Percentiles rank a stretch among this genome's conserved stretches.
These are phyloP conservation scores for Barbatosphaeria neglecta DNA, from an alignment of 495 filamentous ascomycete species.

Conservation along the genomic window DNA sequence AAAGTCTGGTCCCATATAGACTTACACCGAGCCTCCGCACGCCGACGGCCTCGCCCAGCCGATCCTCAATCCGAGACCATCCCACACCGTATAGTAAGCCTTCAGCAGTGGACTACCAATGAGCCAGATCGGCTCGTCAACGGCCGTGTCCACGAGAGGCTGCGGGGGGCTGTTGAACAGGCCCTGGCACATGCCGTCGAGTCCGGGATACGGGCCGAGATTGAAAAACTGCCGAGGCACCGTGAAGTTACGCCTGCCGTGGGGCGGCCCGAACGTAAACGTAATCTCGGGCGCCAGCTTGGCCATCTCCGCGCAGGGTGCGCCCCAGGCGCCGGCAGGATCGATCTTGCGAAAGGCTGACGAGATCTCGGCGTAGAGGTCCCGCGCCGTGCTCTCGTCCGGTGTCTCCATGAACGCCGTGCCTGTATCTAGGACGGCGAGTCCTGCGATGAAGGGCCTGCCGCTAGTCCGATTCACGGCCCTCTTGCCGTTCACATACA, in stretches of 20 bases:
- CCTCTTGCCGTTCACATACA: not conserved
- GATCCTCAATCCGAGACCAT: not conserved
- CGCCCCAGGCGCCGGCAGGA: slow-evolving; percentile 1
- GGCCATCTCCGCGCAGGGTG: not conserved
- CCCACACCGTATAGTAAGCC: not conserved
- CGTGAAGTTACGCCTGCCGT: not conserved
- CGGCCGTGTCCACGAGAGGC: not conserved
- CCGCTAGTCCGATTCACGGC: not conserved
- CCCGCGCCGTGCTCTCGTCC: not conserved
- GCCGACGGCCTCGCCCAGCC: not conserved
- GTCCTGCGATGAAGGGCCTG: not conserved
- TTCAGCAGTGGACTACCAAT: not conserved
- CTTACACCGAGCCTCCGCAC: too few relatives aligned
- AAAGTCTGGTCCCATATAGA: too few relatives aligned
- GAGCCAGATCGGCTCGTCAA: not conserved
- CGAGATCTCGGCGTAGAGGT: slow-evolving; percentile 1
- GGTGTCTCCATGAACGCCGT: slow-evolving; percentile 2
- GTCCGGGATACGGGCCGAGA: slow-evolving; percentile 1
- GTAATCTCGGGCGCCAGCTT: not conserved
- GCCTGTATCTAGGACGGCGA: slow-evolving; percentile 2
- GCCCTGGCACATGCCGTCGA: slow-evolving; percentile 2
- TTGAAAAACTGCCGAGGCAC: slow-evolving; percentile 1
- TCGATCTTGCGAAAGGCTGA: not conserved
- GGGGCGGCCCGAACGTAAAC: not conserved
- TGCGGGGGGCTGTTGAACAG: not conserved